Conservation (phyloP, 2,329 filamentous ascomycete genomes). For the Xylaria sp. region DNA sequence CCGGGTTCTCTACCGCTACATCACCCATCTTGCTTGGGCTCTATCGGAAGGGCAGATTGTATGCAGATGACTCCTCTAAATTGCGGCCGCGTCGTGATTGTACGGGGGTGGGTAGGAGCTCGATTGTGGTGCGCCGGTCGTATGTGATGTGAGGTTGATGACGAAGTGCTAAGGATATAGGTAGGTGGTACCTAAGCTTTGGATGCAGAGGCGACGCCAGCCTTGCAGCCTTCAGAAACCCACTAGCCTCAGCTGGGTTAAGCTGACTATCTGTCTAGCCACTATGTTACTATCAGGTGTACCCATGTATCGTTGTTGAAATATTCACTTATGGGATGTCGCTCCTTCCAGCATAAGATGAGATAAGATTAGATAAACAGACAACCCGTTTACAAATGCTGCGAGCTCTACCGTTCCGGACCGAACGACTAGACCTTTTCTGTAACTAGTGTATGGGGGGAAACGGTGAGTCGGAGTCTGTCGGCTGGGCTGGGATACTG, state of each 20-base stretch:
- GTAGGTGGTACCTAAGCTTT: background rate
- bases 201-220: constrained; percentile 44
- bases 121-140: constrained; percentile 8
- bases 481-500: background rate
- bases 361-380: background rate
- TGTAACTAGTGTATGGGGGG: constrained; percentile 2
- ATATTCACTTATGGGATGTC: background rate
- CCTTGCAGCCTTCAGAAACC: constrained; percentile 47
- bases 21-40: constrained; percentile 76
- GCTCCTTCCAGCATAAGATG: background rate
- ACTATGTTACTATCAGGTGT: background rate
- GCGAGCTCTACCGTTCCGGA: constrained; percentile 26
- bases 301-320: background rate
- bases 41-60: constrained; percentile 6
- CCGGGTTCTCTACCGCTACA: constrained; percentile 83
- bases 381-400: background rate
- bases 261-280: background rate
- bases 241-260: constrained; percentile 20
- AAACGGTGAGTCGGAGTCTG: constrained; percentile 14
- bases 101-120: background rate
- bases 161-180: constrained; percentile 15
- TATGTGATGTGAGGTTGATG: constrained; percentile 14
- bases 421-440: constrained; percentile 16
- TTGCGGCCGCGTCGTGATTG: background rate
- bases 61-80: background rate